Percentiles rank a stretch among this genome's conserved stretches.
These are phyloP conservation scores for Cryptosporidium canis DNA, from an alignment of 169 alveolate species.

Conservation along the genomic window DNA sequence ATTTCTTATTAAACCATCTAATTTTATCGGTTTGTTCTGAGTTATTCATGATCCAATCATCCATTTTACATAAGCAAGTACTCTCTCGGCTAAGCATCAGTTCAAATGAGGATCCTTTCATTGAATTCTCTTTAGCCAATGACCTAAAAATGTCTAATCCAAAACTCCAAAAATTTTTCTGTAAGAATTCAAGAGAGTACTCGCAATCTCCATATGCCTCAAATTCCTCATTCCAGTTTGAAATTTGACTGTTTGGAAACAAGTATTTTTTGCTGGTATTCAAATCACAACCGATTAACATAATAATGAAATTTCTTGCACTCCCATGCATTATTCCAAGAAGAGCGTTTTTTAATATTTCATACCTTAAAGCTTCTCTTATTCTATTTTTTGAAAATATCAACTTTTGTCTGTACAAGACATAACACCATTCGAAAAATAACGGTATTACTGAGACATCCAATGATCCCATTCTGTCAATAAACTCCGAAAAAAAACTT, in stretches of 20 bases:
- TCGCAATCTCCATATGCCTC: not conserved
- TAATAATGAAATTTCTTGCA: conserved; percentile 23
- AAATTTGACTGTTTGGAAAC: conserved; percentile 35
- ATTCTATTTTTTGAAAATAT: conserved; percentile 26
- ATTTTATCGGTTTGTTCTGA: not conserved
- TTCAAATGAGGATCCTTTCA: not conserved
- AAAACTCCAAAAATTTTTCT: conserved; percentile 20
- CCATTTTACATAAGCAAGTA: conserved; percentile 27
- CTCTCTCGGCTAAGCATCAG: not conserved
- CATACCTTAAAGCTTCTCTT: conserved; percentile 15
- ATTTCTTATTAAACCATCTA: not conserved
- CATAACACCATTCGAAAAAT: conserved; percentile 67
- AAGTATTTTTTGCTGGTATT: not conserved
- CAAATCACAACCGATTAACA: conserved; percentile 33
- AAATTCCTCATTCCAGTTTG: conserved; percentile 22
- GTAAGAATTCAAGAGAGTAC: not conserved
- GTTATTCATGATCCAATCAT: conserved; percentile 6
- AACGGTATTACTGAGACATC: conserved; percentile 41
- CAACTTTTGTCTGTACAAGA: conserved; percentile 3
- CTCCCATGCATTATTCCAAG: conserved; percentile 15
- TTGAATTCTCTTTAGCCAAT: not conserved
- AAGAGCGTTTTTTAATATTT: conserved; percentile 2
- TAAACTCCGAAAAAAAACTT: conserved; percentile 23
- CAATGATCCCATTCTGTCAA: not conserved
- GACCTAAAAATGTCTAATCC: conserved; percentile 3